Conservation (phyloP, 768 basidiomycete genomes). For the Epithele typhae region DNA sequence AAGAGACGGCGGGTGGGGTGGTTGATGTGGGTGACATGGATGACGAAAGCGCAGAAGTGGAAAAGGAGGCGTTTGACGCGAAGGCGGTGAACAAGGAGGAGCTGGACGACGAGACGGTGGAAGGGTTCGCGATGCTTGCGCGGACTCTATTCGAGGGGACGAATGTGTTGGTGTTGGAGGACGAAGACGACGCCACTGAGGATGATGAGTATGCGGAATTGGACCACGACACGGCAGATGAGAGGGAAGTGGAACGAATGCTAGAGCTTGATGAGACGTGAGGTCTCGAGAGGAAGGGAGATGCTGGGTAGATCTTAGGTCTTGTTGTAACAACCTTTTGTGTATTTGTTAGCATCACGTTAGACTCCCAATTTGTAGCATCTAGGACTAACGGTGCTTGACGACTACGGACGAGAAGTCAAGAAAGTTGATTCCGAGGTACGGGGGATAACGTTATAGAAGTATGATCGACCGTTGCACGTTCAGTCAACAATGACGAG, state of each 20-base stretch:
- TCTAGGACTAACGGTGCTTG: too few relatives aligned
- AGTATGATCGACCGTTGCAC: too few relatives aligned
- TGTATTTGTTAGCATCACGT: too few relatives aligned
- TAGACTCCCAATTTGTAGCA: too few relatives aligned
- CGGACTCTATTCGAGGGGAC: conserved; percentile 10
- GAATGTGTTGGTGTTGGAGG: background rate
- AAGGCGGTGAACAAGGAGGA: conserved; percentile 18
- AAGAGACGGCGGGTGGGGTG: background rate
- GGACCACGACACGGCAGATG: background rate
- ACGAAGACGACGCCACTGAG: background rate
- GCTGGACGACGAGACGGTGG: conserved; percentile 42
- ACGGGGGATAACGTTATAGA: too few relatives aligned
- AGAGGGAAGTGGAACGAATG: background rate
- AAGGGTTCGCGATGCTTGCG: conserved; percentile 45
- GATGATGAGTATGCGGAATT: background rate
- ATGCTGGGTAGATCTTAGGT: too few relatives aligned
- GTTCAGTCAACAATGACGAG: too few relatives aligned
- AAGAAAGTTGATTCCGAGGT: background rate
- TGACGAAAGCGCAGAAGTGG: background rate
- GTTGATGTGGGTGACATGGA: background rate
- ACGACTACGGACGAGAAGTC: conserved; percentile 1
- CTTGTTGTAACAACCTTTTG: too few relatives aligned
- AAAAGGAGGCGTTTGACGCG: conserved; percentile 6
- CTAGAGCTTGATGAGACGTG: background rate
- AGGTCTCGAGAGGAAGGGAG: too few relatives aligned